Percentiles rank a stretch among this genome's conserved stretches.
Evolutionary conservation across 306 rosid species (phyloP).

Genomic region (Casuarina glauca): DNA sequence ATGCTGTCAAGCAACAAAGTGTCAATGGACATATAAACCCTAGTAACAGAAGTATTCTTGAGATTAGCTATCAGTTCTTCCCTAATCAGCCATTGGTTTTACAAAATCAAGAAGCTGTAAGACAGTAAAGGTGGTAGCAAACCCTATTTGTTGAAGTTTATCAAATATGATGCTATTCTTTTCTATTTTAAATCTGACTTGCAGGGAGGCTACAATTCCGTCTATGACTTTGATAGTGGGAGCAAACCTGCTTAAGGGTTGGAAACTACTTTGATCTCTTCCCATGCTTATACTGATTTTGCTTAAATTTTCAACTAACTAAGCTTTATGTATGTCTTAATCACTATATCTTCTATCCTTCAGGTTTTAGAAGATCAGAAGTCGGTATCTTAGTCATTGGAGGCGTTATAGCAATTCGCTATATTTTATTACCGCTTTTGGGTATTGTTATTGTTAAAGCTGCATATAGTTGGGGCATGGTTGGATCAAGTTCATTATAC

Average conservation of each 20-base stretch:
- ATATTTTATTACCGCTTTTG: constrained; percentile 33
- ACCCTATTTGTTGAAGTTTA: neutral
- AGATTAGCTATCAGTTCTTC: constrained; percentile 1
- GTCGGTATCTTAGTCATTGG: constrained; percentile 19
- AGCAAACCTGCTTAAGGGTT: constrained; percentile 46
- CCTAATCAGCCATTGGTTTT: neutral
- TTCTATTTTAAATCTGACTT: neutral
- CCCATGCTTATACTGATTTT: neutral
- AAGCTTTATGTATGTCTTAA: neutral
- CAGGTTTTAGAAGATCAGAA: constrained; percentile 38
- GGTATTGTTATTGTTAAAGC: constrained; percentile 5
- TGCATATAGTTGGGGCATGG: constrained; percentile 9
- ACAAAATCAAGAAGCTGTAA: neutral
- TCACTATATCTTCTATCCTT: neutral
- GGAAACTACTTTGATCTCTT: neutral
- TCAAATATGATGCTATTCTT: neutral
- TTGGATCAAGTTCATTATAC: constrained; percentile 2
- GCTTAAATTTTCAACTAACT: neutral
- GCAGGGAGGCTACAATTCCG: constrained; percentile 44
- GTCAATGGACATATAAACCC: neutral
- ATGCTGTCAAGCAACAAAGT: neutral
- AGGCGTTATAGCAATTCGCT: constrained; percentile 36
- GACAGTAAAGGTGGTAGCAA: neutral
- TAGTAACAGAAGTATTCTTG: neutral
- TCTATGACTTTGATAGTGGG: constrained; percentile 41